Evolutionary conservation across 2,329 filamentous ascomycete genomes (phyloP).

Genomic region (Calycina herbarum): DNA sequence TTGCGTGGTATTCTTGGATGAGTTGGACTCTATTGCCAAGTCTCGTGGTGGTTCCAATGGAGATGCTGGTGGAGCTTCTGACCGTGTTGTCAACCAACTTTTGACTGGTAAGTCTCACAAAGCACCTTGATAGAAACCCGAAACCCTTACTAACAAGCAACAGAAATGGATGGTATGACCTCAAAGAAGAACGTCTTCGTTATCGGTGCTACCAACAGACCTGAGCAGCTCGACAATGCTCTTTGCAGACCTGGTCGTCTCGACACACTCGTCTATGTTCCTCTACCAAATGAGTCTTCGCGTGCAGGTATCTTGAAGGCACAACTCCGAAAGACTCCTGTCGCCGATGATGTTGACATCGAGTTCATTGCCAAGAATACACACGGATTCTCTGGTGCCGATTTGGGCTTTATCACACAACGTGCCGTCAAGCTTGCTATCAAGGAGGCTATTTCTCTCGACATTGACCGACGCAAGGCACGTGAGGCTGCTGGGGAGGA

Average conservation of each 20-base stretch:
- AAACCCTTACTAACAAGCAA: constrained; percentile 43
- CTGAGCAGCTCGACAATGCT: constrained; percentile 96
- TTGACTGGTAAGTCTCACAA: constrained; percentile 71
- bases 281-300: constrained; percentile 87
- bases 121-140: neutral
- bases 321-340: constrained; percentile 97
- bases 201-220: constrained; percentile 97
- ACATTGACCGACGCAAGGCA: constrained; percentile 88
- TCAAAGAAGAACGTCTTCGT: constrained; percentile 99
- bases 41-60: constrained; percentile 95
- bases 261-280: constrained; percentile 97
- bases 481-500: constrained; percentile 83
- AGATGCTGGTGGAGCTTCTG: constrained; percentile 95
- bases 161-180: constrained; percentile 99
- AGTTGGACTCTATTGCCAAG: constrained; percentile 98
- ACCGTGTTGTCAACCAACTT: constrained; percentile 99
- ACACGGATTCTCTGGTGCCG: constrained; percentile 98
- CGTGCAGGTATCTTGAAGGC: constrained; percentile 89
- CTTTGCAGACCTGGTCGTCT: constrained; percentile 98
- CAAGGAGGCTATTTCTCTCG: constrained; percentile 87
- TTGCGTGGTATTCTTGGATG: constrained; percentile 98
- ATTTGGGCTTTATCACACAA: constrained; percentile 98
- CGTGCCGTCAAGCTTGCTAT: constrained; percentile 99
- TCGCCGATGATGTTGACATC: constrained; percentile 83
- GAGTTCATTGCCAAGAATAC: constrained; percentile 94